phyloP scores from a whole-genome alignment of 2,329 filamentous ascomycete genomes.

The Cladosporium sp. region DNA sequence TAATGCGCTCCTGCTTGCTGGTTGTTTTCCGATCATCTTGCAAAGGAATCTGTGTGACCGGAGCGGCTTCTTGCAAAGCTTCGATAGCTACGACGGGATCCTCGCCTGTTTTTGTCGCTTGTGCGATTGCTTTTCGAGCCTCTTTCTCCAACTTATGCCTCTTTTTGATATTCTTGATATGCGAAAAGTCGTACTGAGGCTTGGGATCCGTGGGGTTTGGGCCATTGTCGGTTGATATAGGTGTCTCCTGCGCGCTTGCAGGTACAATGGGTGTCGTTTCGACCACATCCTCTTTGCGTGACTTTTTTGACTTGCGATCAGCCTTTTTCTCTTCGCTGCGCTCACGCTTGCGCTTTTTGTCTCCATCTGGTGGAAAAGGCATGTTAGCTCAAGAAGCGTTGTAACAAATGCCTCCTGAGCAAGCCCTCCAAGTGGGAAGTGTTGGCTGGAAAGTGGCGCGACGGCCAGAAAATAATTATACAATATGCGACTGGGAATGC shows the following conservation, averaged over 20 bases:
- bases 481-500: constrained; percentile 9
- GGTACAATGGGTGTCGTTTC: neutral
- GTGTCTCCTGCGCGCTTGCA: neutral
- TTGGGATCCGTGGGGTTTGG: neutral
- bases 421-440: constrained; percentile 38
- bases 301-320: constrained; percentile 30
- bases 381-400: neutral
- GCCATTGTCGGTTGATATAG: neutral
- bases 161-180: constrained; percentile 29
- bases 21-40: neutral
- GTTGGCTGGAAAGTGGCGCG: constrained; percentile 44
- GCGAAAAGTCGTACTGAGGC: constrained; percentile 22
- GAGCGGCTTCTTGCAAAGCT: neutral
- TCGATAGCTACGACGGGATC: neutral
- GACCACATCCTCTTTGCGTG: constrained; percentile 11
- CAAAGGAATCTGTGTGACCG: neutral
- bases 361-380: constrained; percentile 5
- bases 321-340: constrained; percentile 28
- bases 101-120: constrained; percentile 15
- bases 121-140: constrained; percentile 27
- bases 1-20: neutral
- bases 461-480: constrained; percentile 27
- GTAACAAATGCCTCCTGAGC: neutral
- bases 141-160: constrained; percentile 33
- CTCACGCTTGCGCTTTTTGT: constrained; percentile 31